A percentile compares a stretch with the other conserved stretches of the same genome.
Conservation (phyloP, 169 alveolate species). For the Plasmodium inui region DNA sequence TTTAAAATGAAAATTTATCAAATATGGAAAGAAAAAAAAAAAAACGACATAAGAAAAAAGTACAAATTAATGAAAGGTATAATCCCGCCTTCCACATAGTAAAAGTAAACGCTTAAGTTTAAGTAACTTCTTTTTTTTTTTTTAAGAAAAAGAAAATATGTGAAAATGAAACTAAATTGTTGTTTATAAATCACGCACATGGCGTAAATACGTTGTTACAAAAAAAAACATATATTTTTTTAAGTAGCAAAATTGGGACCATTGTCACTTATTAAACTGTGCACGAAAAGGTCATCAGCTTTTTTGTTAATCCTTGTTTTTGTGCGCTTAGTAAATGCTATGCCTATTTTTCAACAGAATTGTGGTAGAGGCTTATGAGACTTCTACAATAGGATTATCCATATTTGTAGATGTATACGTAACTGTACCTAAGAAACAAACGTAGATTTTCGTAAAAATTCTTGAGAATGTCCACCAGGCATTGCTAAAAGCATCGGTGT, state of each 20-base stretch:
- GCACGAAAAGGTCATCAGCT: neutral
- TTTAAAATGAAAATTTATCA: neutral
- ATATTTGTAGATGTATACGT: neutral
- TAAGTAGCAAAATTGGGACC: neutral
- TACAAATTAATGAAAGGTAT: neutral
- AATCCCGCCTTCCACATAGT: neutral
- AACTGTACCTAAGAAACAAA: neutral
- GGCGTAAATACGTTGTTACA: neutral
- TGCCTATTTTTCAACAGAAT: neutral
- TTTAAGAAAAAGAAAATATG: neutral
- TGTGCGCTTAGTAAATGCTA: neutral
- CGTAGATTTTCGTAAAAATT: neutral
- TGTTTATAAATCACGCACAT: neutral
- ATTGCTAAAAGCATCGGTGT: neutral
- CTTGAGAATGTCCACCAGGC: neutral
- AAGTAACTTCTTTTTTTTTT: neutral
- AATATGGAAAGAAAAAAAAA: neutral
- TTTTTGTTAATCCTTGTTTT: neutral
- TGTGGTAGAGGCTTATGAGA: conserved; percentile 10
- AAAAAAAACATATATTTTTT: too few relatives aligned
- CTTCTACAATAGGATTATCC: conserved; percentile 2
- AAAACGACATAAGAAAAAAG: neutral
- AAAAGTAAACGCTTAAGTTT: neutral
- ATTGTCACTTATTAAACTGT: neutral
- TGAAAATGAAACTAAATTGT: neutral